Evolutionary conservation across 208 protist genomes (phyloP), one percentile per base, ranked within the genome.

Genomic region (Trypanosomatidae sp.): DNA sequence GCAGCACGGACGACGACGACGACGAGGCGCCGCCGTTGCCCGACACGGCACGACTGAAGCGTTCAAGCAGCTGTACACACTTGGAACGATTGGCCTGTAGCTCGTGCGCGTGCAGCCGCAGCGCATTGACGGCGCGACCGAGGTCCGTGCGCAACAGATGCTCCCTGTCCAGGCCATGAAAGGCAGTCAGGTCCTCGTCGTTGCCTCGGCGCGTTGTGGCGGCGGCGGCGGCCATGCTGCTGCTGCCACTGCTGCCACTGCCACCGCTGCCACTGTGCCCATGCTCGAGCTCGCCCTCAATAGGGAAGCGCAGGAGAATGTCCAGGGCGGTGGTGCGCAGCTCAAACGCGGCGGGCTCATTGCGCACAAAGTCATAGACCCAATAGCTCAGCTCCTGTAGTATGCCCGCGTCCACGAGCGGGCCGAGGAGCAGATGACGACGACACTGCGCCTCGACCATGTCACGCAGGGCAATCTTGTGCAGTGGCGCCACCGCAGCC

Each of bases 331-430:
- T 59, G 28, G 69, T 71, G 48, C 81, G 81, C 42, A 90, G 57
- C 37, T 86, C 75, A 43, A 69, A 72, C 26, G 81, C 66, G 0
- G 75, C 71, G 2, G 71, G 66, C 33, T 83, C 62, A 19, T 49
- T 46, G 21, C 57, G 62, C 18, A 47, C 43, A 43, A 83, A 57
- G 52, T 82, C 73, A 48, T 81, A 83, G 10, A 90, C 48, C 76
- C 81, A 90, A 33, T 71, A 66, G 48, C 81, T 81, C 6, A 90
- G 64, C 61, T 86, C 71, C 47, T 81, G 55, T 23, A 90, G 59
- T 20, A 90, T 65, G 25, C 81, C 81, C 1, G 55, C 66, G 32
- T 71, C 64, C 32, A 90, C 61, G 15, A 86, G 65, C 41, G 61
- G 64, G 0, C 56, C 59, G 13, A 53, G 50, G 18, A 88, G 54